A percentile compares a stretch with the other conserved stretches of the same genome.
Evolutionary conservation across 2,329 filamentous ascomycete species (phyloP).

Genomic region (Aspergillus sojae): DNA sequence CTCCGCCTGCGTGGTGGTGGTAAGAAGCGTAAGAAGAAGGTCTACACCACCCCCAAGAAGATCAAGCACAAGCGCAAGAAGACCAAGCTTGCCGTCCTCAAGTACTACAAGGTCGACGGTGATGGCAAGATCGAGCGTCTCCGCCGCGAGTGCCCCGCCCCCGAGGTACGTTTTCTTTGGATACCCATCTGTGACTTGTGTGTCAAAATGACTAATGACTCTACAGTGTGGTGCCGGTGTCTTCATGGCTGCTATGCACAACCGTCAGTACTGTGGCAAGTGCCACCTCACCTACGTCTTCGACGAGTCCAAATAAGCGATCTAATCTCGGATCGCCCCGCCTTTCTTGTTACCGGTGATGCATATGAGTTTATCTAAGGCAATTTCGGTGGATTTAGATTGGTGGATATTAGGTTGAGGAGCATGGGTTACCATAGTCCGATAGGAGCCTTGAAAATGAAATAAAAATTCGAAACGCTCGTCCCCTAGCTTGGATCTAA

Average conservation of each 20-base stretch:
- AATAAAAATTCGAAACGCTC: conserved; percentile 22
- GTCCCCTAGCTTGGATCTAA: conserved; percentile 4
- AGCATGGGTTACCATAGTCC: conserved; percentile 22
- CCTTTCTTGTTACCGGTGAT: conserved; percentile 19
- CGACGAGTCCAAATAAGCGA: conserved; percentile 63
- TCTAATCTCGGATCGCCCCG: conserved; percentile 17
- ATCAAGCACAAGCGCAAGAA: conserved; percentile 99
- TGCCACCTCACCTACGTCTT: conserved; percentile 74
- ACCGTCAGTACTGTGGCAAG: conserved; percentile 92
- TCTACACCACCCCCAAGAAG: conserved; percentile 99
- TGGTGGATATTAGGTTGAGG: conserved; percentile 17
- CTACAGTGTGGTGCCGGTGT: conserved; percentile 95
- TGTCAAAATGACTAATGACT: conserved; percentile 38
- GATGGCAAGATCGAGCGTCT: conserved; percentile 99
- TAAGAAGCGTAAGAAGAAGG: conserved; percentile 99
- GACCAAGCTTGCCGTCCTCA: conserved; percentile 99
- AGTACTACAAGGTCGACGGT: conserved; percentile 99
- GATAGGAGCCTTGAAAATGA: conserved; percentile 17
- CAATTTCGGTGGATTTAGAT: conserved; percentile 16
- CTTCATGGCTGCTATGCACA: conserved; percentile 99
- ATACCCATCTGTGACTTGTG: not conserved
- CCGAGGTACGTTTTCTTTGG: conserved; percentile 66
- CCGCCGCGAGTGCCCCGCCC: conserved; percentile 92
- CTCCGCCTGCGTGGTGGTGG: conserved; percentile 96
- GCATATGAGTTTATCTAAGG: conserved; percentile 11